Evolutionary conservation across 805 yeast species (phyloP).

Genomic region (Spathaspora hagerdaliae): DNA sequence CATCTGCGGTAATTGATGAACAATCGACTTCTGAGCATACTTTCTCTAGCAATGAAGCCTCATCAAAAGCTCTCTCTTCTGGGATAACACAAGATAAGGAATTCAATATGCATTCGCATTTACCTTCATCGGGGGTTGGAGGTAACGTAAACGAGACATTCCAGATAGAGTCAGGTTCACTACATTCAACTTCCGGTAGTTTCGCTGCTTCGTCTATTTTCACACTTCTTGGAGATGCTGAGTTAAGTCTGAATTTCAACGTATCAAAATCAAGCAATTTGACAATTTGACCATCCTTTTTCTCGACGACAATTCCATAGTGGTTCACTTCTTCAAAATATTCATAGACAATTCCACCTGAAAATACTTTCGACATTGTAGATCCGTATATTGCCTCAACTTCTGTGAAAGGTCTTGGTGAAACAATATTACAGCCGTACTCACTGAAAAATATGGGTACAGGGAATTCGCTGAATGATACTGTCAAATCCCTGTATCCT

Average conservation of each 20-base stretch:
- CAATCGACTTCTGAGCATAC: slow-evolving; percentile 39
- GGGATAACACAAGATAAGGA: slow-evolving; percentile 34
- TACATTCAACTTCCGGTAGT: not conserved
- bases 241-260: slow-evolving; percentile 20
- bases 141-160: slow-evolving; percentile 26
- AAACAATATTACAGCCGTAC: slow-evolving; percentile 33
- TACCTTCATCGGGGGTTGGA: slow-evolving; percentile 35
- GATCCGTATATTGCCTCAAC: slow-evolving; percentile 31
- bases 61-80: slow-evolving; percentile 20
- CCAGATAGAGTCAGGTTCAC: slow-evolving; percentile 1
- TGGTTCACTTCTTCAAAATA: slow-evolving; percentile 31
- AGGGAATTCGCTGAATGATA: slow-evolving; percentile 23
- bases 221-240: slow-evolving; percentile 17
- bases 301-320: slow-evolving; percentile 32
- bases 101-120: slow-evolving; percentile 43
- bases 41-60: slow-evolving; percentile 18
- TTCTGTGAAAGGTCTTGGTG: slow-evolving; percentile 37
- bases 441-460: slow-evolving; percentile 39
- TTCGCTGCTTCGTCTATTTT: slow-evolving; percentile 1
- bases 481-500: slow-evolving; percentile 33
- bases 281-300: slow-evolving; percentile 19
- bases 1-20: slow-evolving; percentile 31
- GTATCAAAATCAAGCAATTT: slow-evolving; percentile 26
- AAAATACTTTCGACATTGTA: slow-evolving; percentile 33
- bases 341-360: slow-evolving; percentile 37